Conservation (phyloP, 345 rosid genomes). For the Bruguiera gymnorhiza region DNA sequence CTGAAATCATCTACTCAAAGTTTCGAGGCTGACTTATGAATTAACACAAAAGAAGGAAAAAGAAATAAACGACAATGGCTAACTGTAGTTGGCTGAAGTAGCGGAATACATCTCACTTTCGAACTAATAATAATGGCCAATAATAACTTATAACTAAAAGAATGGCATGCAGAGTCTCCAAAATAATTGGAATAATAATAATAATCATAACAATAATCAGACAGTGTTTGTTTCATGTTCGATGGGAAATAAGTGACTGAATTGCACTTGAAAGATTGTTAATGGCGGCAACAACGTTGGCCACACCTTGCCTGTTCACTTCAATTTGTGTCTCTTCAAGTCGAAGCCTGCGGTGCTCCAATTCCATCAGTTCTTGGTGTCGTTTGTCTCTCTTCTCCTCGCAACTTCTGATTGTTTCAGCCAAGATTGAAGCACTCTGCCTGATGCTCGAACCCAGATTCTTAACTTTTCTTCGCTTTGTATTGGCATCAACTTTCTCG, state of each 20-base stretch:
- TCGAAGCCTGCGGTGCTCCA: conserved; percentile 31
- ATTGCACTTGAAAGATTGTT: conserved; percentile 36
- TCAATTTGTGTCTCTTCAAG: conserved; percentile 31
- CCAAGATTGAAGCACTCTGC: conserved; percentile 28
- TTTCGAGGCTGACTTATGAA: too few species aligned
- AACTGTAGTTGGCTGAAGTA: too few species aligned
- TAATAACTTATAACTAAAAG: background rate
- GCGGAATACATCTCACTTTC: too few species aligned
- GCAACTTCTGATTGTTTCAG: conserved; percentile 21
- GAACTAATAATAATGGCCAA: too few species aligned
- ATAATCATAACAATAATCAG: background rate
- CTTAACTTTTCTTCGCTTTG: conserved; percentile 19
- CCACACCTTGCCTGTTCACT: conserved; percentile 21
- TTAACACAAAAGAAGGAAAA: too few species aligned
- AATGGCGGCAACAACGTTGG: conserved; percentile 23
- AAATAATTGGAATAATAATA: background rate
- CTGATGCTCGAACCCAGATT: conserved; percentile 24
- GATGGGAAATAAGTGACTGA: conserved; percentile 26
- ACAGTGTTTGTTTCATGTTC: conserved; percentile 10
- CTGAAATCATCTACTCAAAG: too few species aligned
- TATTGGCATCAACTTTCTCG: conserved; percentile 2
- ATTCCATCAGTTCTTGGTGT: conserved; percentile 32
- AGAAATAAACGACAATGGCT: too few species aligned
- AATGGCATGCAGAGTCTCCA: background rate
- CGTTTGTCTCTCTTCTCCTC: conserved; percentile 36